phyloP scores from a whole-genome alignment of 441 rosid species.

The Melastoma candidum region DNA sequence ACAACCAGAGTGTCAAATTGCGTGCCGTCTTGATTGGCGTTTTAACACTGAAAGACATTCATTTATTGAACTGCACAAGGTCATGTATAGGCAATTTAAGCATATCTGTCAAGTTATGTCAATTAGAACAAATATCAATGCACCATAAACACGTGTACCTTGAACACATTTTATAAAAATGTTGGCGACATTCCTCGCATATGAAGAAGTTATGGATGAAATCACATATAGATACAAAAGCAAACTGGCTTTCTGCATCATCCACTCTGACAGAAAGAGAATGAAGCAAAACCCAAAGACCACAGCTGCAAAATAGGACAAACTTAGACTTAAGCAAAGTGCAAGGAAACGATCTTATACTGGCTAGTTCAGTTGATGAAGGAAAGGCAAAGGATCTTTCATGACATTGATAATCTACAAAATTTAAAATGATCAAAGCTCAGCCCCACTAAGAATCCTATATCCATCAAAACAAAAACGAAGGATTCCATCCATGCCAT shows the following conservation, averaged over 20 bases:
- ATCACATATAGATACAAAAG: constrained; percentile 65
- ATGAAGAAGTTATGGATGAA: constrained; percentile 81
- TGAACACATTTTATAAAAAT: constrained; percentile 74
- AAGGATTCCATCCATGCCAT: no score
- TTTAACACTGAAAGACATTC: constrained; percentile 40
- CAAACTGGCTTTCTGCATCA: constrained; percentile 80
- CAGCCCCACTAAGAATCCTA: no score
- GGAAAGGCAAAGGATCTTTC: no score
- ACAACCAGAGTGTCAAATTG: constrained; percentile 81
- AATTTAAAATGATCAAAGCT: no score
- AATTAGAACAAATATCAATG: no score
- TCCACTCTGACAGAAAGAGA: constrained; percentile 84
- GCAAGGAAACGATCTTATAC: no score
- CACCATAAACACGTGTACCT: constrained; percentile 32
- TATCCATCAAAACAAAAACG: no score
- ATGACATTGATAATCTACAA: no score
- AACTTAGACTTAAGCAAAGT: no score
- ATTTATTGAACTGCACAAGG: not conserved
- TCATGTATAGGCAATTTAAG: no score
- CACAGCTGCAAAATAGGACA: constrained; percentile 56
- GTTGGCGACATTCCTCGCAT: constrained; percentile 90
- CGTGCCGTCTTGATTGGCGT: constrained; percentile 59
- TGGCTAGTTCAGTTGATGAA: no score
- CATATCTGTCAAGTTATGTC: no score
- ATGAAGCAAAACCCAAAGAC: constrained; percentile 94